Evolutionary conservation across 208 protist genomes (phyloP).

Genomic region (Vickermania spadyakhi): DNA sequence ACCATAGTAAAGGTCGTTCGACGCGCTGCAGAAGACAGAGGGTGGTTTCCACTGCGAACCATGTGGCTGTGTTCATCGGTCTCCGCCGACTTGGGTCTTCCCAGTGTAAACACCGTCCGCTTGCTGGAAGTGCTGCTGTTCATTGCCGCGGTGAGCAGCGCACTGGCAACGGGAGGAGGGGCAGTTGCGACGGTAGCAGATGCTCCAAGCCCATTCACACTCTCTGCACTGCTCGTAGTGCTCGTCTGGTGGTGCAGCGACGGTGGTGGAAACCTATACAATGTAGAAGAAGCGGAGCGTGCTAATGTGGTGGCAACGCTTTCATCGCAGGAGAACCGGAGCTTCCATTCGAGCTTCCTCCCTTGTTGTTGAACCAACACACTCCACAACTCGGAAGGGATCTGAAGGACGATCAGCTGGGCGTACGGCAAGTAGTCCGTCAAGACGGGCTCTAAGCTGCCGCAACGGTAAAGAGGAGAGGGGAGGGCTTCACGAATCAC

Average conservation of each 20-base stretch:
- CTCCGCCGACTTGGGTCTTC: no score
- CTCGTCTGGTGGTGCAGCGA: not conserved
- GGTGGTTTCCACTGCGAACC: not conserved
- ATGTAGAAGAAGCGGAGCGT: no score
- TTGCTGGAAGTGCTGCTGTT: not conserved
- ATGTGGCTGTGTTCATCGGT: no score
- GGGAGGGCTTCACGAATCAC: constrained; percentile 61
- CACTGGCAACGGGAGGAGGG: not conserved
- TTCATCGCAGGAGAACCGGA: not conserved
- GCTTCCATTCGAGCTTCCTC: not conserved
- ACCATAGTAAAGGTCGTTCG: not conserved
- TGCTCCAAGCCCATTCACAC: no score
- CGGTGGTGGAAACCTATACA: no score
- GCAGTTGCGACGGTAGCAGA: not conserved
- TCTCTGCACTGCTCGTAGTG: no score
- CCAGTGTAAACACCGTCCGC: not conserved
- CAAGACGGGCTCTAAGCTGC: constrained; percentile 27
- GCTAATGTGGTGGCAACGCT: not conserved
- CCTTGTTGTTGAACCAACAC: constrained; percentile 5
- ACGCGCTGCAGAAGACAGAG: not conserved
- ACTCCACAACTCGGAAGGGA: constrained; percentile 1
- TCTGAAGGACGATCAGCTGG: constrained; percentile 45
- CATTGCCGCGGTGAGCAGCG: not conserved
- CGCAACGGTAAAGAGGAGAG: constrained; percentile 24
- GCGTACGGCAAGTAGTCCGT: constrained; percentile 60